Evolutionary conservation across 2,329 filamentous ascomycete species (phyloP).

Genomic region (Monilinia fructicola): DNA sequence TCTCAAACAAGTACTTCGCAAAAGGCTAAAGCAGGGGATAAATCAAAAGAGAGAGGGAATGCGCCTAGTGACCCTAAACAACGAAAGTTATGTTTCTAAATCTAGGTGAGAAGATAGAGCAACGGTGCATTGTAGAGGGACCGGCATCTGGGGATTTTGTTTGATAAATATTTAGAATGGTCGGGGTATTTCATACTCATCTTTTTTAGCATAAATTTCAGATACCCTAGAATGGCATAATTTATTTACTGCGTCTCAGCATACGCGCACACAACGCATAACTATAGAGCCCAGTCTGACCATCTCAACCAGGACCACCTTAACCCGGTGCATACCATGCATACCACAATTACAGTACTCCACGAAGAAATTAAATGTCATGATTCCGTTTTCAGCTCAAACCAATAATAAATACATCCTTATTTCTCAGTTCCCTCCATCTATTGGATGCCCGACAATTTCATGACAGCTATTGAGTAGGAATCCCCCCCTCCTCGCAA

Average conservation of each 20-base stretch:
- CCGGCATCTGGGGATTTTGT: conserved; percentile 10
- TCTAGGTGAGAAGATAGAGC: neutral
- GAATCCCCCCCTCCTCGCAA: conserved; percentile 44
- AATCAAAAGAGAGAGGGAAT: conserved; percentile 13
- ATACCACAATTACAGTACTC: too few relatives aligned
- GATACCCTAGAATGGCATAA: neutral
- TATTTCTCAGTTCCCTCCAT: conserved; percentile 41
- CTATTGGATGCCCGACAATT: conserved; percentile 42
- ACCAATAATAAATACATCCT: conserved; percentile 30
- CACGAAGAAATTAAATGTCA: neutral
- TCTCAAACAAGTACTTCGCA: neutral
- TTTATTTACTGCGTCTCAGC: neutral
- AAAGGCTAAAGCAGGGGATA: conserved; percentile 5
- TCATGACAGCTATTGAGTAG: conserved; percentile 37
- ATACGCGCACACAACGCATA: neutral
- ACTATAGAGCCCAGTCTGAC: neutral
- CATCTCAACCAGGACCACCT: neutral
- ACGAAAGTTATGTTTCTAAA: conserved; percentile 20
- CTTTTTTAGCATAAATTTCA: conserved; percentile 6
- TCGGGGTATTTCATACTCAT: neutral
- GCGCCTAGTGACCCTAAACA: conserved; percentile 23
- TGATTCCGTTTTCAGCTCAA: neutral
- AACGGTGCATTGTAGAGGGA: neutral
- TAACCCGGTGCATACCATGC: neutral
- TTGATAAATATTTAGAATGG: neutral